Percentiles rank a stretch among this genome's conserved stretches.
Conservation (phyloP, 2,329 filamentous ascomycete species). For the Aspergillus unguis region DNA sequence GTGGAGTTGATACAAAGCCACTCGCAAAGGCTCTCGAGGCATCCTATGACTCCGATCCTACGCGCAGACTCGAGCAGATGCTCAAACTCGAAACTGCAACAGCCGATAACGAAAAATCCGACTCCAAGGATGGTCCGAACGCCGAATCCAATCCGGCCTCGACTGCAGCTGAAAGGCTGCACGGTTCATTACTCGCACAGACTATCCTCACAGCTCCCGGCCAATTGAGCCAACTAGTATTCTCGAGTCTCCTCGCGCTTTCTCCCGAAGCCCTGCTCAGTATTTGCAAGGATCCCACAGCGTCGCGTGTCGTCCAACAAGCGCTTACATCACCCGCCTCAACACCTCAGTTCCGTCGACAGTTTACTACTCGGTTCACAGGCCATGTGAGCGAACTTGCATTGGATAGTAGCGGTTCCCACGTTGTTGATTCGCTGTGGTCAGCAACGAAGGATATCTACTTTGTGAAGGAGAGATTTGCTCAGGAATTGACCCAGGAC, state of each 20-base stretch:
- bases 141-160: conserved; percentile 30
- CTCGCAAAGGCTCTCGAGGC: conserved; percentile 58
- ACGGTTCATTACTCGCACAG: conserved; percentile 79
- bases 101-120: conserved; percentile 48
- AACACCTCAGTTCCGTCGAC: conserved; percentile 56
- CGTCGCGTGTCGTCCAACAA: conserved; percentile 63
- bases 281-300: conserved; percentile 61
- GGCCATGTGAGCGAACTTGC: conserved; percentile 60
- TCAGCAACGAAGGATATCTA: conserved; percentile 60
- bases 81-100: conserved; percentile 53
- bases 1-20: conserved; percentile 56
- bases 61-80: conserved; percentile 56
- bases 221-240: conserved; percentile 65
- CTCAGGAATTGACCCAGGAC: conserved; percentile 58
- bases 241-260: conserved; percentile 65
- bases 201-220: conserved; percentile 74
- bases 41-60: conserved; percentile 52
- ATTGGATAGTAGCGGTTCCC: conserved; percentile 61
- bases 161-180: conserved; percentile 57
- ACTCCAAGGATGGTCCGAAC: conserved; percentile 32
- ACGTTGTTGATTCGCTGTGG: conserved; percentile 66
- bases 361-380: conserved; percentile 62
- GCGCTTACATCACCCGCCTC: conserved; percentile 56
- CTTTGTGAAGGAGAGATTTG: conserved; percentile 66
- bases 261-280: conserved; percentile 55